Evolutionary conservation across 2,329 filamentous ascomycete genomes (phyloP).

Genomic region (Cordyceps fumosorosea): DNA sequence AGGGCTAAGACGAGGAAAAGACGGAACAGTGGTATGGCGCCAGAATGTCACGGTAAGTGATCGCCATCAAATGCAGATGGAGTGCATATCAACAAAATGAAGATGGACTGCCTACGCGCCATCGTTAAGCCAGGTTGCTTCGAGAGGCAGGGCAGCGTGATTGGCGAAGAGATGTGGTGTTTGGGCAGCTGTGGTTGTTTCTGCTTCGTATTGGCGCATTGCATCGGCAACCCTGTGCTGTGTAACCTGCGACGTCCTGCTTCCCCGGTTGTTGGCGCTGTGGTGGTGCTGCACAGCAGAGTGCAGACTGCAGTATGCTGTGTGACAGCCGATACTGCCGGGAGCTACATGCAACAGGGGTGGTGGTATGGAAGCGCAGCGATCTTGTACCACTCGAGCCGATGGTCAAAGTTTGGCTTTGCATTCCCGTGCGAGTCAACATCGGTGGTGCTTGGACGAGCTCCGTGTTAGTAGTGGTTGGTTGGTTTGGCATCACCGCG

Average conservation of each 20-base stretch:
- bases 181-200: neutral
- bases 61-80: constrained; percentile 5
- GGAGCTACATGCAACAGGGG: neutral
- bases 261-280: neutral
- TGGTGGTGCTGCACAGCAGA: no score
- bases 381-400: neutral
- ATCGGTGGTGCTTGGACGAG: neutral
- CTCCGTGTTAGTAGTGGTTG: neutral
- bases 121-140: neutral
- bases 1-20: constrained; percentile 8
- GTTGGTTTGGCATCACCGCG: neutral
- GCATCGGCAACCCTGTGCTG: neutral
- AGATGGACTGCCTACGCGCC: neutral
- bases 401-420: neutral
- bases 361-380: neutral
- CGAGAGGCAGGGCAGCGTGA: neutral
- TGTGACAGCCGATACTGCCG: neutral
- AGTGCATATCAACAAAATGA: neutral
- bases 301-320: neutral
- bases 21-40: neutral
- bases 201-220: neutral
- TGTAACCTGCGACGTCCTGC: neutral
- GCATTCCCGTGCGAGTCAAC: neutral
- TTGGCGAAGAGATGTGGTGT: neutral
- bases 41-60: neutral